A percentile compares a stretch with the other conserved stretches of the same genome.
phyloP scores from a whole-genome alignment of 2,329 filamentous ascomycete genomes.

The Xylaria sp. region DNA sequence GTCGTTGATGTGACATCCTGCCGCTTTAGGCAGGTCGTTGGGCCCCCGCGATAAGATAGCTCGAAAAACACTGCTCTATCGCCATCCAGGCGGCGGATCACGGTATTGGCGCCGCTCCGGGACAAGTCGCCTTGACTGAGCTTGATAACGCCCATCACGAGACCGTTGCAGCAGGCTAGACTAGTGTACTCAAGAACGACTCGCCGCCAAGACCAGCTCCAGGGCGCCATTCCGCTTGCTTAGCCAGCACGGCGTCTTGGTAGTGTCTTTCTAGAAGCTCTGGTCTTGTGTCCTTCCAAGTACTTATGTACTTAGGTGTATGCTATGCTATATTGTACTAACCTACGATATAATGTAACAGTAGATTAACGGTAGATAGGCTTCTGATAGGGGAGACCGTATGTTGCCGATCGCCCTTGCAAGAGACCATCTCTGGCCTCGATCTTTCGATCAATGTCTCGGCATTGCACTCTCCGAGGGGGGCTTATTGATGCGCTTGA shows the following conservation, averaged over 20 bases:
- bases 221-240: not conserved
- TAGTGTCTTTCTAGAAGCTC: slow-evolving; percentile 14
- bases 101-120: not conserved
- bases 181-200: not conserved
- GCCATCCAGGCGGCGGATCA: not conserved
- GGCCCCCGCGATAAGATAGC: slow-evolving; percentile 16
- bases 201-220: slow-evolving; percentile 6
- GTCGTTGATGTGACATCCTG: not conserved
- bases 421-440: not conserved
- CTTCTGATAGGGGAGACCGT: not conserved
- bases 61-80: slow-evolving; percentile 5
- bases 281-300: slow-evolving; percentile 13
- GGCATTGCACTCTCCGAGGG: not conserved
- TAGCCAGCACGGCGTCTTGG: not conserved
- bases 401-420: not conserved
- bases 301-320: not conserved
- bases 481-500: not conserved
- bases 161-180: not conserved
- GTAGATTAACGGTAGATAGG: too few species aligned
- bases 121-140: slow-evolving; percentile 10
- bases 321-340: too few species aligned
- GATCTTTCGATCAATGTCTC: not conserved
- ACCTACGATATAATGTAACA: too few species aligned
- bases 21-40: slow-evolving; percentile 25
- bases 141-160: slow-evolving; percentile 22